Evolutionary conservation across 371 early-diverging fungal species (phyloP).

Genomic region (Nematocida minor): DNA sequence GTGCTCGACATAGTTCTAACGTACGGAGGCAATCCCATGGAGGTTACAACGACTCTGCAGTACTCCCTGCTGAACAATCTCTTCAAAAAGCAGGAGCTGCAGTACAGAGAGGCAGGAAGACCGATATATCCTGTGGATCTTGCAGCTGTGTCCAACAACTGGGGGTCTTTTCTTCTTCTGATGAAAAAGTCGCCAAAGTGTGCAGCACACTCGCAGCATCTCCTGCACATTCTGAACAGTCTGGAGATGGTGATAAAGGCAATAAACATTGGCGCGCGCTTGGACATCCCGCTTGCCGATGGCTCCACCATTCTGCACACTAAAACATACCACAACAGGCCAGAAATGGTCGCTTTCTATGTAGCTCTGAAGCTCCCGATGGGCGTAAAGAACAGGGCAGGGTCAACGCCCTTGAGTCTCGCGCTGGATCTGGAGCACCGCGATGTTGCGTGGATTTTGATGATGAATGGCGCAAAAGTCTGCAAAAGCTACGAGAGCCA

Average conservation of each 20-base stretch:
- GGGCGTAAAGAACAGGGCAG: neutral
- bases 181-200: constrained; percentile 35
- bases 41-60: constrained; percentile 31
- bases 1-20: constrained; percentile 42
- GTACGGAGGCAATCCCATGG: constrained; percentile 27
- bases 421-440: constrained; percentile 8
- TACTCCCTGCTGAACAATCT: constrained; percentile 18
- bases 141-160: constrained; percentile 31
- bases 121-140: constrained; percentile 45
- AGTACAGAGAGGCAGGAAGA: neutral
- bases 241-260: constrained; percentile 44
- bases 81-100: neutral
- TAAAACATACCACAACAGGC: constrained; percentile 2
- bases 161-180: constrained; percentile 47
- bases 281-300: neutral
- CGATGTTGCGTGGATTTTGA: constrained; percentile 26
- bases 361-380: neutral
- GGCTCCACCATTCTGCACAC: constrained; percentile 31
- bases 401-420: neutral
- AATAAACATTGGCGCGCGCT: constrained; percentile 27
- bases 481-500: neutral
- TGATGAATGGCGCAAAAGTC: constrained; percentile 3
- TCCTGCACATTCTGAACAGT: constrained; percentile 43
- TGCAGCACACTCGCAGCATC: constrained; percentile 9
- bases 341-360: constrained; percentile 35